Conservation (phyloP, 2,329 filamentous ascomycete genomes). For the Paracorniculantispora psalliotae region DNA sequence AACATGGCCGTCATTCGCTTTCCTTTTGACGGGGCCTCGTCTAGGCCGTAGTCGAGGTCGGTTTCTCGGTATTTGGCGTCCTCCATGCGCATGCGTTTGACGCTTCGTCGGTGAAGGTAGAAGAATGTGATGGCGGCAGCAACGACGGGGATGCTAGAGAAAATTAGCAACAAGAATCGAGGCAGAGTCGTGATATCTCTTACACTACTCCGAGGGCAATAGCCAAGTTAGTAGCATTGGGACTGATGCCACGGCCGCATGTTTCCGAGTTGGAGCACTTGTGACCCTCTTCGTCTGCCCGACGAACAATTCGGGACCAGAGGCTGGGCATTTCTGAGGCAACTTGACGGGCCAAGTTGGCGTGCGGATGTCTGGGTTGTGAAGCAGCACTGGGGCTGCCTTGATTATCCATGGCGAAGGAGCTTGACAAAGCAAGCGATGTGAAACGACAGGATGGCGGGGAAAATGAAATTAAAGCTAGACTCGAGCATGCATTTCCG, state of each 20-base stretch:
- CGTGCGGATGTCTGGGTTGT: constrained; percentile 5
- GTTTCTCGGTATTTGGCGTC: constrained; percentile 83
- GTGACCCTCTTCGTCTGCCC: not conserved
- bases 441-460: not conserved
- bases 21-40: constrained; percentile 36
- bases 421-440: not conserved
- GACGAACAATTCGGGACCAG: constrained; percentile 6
- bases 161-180: constrained; percentile 17
- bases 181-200: constrained; percentile 31
- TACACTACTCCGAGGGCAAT: constrained; percentile 68
- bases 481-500: constrained; percentile 5
- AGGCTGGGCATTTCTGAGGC: constrained; percentile 2
- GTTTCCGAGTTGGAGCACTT: constrained; percentile 30
- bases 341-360: constrained; percentile 5
- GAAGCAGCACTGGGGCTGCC: not conserved
- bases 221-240: constrained; percentile 54
- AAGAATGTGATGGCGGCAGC: constrained; percentile 62
- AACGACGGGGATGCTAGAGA: constrained; percentile 66
- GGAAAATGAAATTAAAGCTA: not conserved
- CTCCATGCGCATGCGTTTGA: constrained; percentile 66
- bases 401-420: constrained; percentile 9
- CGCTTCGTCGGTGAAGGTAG: constrained; percentile 73
- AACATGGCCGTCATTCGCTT: constrained; percentile 31
- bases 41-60: constrained; percentile 88
- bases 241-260: constrained; percentile 57